These are phyloP conservation scores for Pascua guehoae DNA, from an alignment of 1,284 basidiomycete genomes.

Conservation along the genomic window DNA sequence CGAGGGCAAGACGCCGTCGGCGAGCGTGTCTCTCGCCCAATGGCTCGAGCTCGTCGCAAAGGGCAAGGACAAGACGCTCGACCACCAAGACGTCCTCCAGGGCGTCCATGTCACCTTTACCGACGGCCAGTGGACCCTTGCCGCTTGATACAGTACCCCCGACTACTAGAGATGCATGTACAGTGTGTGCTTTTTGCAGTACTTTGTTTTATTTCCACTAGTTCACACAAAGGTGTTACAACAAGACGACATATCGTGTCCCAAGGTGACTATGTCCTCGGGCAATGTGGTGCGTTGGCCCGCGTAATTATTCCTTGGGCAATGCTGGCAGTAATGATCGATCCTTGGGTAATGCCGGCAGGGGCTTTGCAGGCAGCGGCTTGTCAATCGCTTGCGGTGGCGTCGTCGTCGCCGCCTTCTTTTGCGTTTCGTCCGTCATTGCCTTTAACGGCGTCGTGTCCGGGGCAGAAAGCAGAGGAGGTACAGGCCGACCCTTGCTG, in stretches of 20 bases:
- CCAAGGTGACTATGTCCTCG: too few relatives aligned
- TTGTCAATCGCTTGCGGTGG: not conserved
- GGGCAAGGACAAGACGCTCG: slow-evolving; percentile 31
- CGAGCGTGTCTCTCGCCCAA: slow-evolving; percentile 16
- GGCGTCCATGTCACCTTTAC: slow-evolving; percentile 27
- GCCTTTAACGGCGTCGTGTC: not conserved
- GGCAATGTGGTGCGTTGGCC: too few relatives aligned
- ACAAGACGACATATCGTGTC: too few relatives aligned
- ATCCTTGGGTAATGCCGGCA: slow-evolving; percentile 16
- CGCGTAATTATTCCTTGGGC: too few relatives aligned
- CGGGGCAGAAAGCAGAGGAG: not conserved
- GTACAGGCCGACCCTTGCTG: slow-evolving; percentile 14
- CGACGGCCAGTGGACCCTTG: slow-evolving; percentile 35
- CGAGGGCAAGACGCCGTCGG: slow-evolving; percentile 10
- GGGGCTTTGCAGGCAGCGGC: slow-evolving; percentile 11
- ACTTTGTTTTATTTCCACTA: too few relatives aligned
- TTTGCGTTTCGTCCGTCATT: not conserved
- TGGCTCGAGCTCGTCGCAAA: slow-evolving; percentile 24
- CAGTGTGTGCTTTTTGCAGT: slow-evolving; percentile 1
- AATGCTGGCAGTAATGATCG: too few relatives aligned
- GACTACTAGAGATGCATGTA: slow-evolving; percentile 11
- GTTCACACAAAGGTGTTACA: too few relatives aligned
- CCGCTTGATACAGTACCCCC: slow-evolving; percentile 11
- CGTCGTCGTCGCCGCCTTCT: not conserved
- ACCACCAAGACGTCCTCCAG: slow-evolving; percentile 27